These are phyloP conservation scores for Viola odorata DNA, from an alignment of 345 rosid genomes.

Conservation along the genomic window DNA sequence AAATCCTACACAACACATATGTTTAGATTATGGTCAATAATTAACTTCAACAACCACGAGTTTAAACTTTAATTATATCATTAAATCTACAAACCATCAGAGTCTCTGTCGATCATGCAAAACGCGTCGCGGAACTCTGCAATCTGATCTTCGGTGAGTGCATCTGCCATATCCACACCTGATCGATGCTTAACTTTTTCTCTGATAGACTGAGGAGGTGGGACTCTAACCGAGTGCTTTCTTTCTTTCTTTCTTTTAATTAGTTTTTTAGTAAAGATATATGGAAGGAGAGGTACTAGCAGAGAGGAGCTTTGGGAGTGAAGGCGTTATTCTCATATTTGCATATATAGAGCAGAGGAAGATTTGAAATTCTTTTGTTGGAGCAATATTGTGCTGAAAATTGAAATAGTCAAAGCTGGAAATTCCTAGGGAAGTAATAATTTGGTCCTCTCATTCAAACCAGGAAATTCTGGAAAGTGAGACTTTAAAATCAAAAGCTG, in stretches of 20 bases:
- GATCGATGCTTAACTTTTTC: not conserved
- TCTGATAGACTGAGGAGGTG: not conserved
- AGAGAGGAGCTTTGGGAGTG: not conserved
- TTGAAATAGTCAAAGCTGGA: too few relatives aligned
- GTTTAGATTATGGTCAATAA: not conserved
- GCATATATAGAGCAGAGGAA: too few relatives aligned
- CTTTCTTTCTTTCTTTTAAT: not conserved
- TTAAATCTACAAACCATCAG: slow-evolving; percentile 34
- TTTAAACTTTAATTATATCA: not conserved
- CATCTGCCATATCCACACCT: slow-evolving; percentile 27
- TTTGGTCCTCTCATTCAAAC: too few relatives aligned
- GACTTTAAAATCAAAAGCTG: not conserved
- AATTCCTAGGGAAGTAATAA: too few relatives aligned
- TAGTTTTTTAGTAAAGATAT: not conserved
- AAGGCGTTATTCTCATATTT: too few relatives aligned
- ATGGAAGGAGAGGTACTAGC: slow-evolving; percentile 3
- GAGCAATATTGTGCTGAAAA: too few relatives aligned
- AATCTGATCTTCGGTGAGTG: slow-evolving; percentile 41
- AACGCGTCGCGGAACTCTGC: slow-evolving; percentile 54
- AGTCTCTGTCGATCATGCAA: slow-evolving; percentile 44
- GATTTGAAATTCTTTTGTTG: too few relatives aligned
- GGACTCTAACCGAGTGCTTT: not conserved
- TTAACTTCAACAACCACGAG: not conserved
- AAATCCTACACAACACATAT: slow-evolving; percentile 24
- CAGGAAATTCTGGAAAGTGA: not conserved